Evolutionary conservation across 1,284 basidiomycete genomes (phyloP).

Genomic region (Heterobasidion irregulare): DNA sequence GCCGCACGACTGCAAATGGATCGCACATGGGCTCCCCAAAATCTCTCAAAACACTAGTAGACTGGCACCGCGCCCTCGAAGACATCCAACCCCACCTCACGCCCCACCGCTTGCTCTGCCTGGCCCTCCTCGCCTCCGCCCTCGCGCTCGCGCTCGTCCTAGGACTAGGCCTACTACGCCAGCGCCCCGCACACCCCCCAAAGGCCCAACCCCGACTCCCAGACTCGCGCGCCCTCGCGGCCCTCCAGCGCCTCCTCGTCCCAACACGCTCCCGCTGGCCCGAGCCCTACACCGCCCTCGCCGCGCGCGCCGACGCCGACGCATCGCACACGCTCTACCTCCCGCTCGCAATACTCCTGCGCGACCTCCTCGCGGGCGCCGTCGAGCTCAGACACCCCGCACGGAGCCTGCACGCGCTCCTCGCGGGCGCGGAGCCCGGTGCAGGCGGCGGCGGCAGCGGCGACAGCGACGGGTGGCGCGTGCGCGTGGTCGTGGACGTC

Average conservation of each 20-base stretch:
- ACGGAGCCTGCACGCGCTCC: background rate
- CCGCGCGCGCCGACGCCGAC: background rate
- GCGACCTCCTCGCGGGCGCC: background rate
- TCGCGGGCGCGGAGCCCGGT: background rate
- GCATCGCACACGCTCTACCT: background rate
- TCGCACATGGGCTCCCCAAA: too few relatives aligned
- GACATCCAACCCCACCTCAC: too few relatives aligned
- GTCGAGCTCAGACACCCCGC: slow-evolving; percentile 2
- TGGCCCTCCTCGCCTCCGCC: too few relatives aligned
- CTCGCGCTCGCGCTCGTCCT: too few relatives aligned
- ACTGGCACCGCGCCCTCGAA: too few relatives aligned
- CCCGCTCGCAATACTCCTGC: background rate
- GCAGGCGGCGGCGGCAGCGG: too few relatives aligned
- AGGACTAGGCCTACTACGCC: too few relatives aligned
- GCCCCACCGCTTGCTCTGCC: too few relatives aligned
- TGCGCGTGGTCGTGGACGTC: background rate
- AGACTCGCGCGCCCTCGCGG: background rate
- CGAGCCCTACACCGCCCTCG: background rate
- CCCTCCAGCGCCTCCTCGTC: slow-evolving; percentile 1
- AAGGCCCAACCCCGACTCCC: background rate
- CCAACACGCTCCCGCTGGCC: slow-evolving; percentile 5
- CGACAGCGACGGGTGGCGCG: background rate
- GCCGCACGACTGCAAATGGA: too few relatives aligned
- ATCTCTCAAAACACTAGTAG: too few relatives aligned
- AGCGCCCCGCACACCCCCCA: too few relatives aligned